Base-by-base conservation (phyloP, 495 filamentous ascomycete genomes). In the Cryomyces antarcticus region DNA sequence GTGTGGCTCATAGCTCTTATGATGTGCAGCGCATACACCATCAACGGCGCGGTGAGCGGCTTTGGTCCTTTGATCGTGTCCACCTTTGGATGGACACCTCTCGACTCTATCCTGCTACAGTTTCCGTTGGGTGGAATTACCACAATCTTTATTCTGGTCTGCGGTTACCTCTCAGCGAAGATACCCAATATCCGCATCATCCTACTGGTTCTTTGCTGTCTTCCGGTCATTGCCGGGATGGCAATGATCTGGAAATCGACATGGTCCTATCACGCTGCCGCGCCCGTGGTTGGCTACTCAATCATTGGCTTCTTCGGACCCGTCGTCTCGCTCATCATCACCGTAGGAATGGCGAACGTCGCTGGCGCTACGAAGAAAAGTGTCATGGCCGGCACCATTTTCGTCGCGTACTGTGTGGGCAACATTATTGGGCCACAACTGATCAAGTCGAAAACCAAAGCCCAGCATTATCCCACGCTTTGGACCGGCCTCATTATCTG, bases 331-430 rank as follows among this genome's bases (percentile, higher is more conserved):
- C 57, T 82, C 29, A 72, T 73, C 37, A 77, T 84, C 43, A 73
- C 69, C 0, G 49, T 80, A 1, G 78, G 77, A 0, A 80, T 78
- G 55, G 69, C 70, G 12, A 83, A 85, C 49, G 72, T 85, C 0
- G 80, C 80, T 0, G 81, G 81, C 0, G 71, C 77, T 12, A 85
- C 79, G 5, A 88, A 88, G 58, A 83, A 83, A 62, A 75, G 71
- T 43, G 67, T 75, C 47, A 82, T 76, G 65, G 74, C 77, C 0
- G 73, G 75, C 0, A 73, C 73, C 2, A 77, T 80, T 28, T 85
- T 83, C 47, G 75, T 80, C 0, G 78, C 75, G 0, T 82, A 83
- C 54, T 77, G 74, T 39, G 72, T 82, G 3, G 80, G 80, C 12
- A 75, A 77, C 46, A 82, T 82, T 39, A 69, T 82, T 30, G 77